Percentiles rank a stretch among this genome's conserved stretches.
Conservation (phyloP, 1,284 basidiomycete species). For the Malassezia vespertilionis region DNA sequence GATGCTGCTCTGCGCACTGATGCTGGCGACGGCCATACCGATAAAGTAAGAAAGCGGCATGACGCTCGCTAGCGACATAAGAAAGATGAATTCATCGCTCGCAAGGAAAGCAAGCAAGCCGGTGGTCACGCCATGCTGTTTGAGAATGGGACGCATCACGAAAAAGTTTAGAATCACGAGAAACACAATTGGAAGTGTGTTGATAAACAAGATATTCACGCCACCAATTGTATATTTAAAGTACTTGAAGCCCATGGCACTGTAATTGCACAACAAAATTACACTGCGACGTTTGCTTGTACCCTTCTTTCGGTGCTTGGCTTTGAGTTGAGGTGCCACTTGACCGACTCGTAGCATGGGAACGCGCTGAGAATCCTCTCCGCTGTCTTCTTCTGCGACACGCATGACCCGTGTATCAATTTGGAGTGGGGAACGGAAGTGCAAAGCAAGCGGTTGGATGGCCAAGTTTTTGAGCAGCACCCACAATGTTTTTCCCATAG, state of each 20-base stretch:
- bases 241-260: slow-evolving; percentile 78
- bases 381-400: slow-evolving; percentile 22
- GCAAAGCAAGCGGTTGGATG: slow-evolving; percentile 68
- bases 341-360: slow-evolving; percentile 48
- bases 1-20: slow-evolving; percentile 92
- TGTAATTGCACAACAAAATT: slow-evolving; percentile 87
- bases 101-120: slow-evolving; percentile 62
- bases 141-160: slow-evolving; percentile 63
- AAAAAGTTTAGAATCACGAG: slow-evolving; percentile 91
- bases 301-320: slow-evolving; percentile 47
- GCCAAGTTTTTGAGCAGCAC: slow-evolving; percentile 75
- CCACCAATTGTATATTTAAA: slow-evolving; percentile 99
- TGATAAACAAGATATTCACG: slow-evolving; percentile 96
- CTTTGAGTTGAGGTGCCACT: slow-evolving; percentile 46
- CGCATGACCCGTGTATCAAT: slow-evolving; percentile 18
- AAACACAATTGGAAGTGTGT: slow-evolving; percentile 83
- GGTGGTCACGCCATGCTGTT: slow-evolving; percentile 54
- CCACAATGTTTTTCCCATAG: slow-evolving; percentile 97
- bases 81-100: slow-evolving; percentile 69
- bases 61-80: slow-evolving; percentile 74
- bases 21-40: slow-evolving; percentile 98
- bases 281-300: slow-evolving; percentile 54
- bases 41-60: slow-evolving; percentile 98
- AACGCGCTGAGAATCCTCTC: slow-evolving; percentile 36
- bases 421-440: slow-evolving; percentile 60